Evolutionary conservation across 345 rosid species (phyloP).

Genomic region (Syzygium grande): DNA sequence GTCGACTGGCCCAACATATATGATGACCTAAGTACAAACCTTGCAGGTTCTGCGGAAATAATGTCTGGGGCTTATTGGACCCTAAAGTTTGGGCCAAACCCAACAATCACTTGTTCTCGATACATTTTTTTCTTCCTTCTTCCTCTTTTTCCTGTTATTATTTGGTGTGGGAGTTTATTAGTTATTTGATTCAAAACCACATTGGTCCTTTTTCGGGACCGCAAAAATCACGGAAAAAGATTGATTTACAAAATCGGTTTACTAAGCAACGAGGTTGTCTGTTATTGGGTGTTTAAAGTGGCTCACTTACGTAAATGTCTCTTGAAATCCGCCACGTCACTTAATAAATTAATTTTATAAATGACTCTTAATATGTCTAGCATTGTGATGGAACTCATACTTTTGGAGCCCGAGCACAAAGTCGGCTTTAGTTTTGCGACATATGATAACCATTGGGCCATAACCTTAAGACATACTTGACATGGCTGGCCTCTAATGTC

Average conservation of each 20-base stretch:
- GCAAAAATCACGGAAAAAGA: not conserved
- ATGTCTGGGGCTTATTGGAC: not conserved
- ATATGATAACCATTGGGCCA: not conserved
- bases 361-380: not conserved
- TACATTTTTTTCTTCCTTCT: not conserved
- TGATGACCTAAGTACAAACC: not conserved
- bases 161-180: not conserved
- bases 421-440: not conserved
- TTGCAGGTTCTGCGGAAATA: not conserved
- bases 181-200: not conserved
- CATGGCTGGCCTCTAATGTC: not conserved
- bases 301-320: not conserved
- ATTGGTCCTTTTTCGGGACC: not conserved
- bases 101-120: not conserved
- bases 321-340: accelerated
- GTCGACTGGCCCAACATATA: not conserved
- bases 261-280: not conserved
- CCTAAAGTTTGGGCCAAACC: not conserved
- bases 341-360: not conserved
- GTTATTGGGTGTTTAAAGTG: not conserved
- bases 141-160: not conserved
- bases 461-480: not conserved
- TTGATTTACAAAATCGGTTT: not conserved
- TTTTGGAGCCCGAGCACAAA: not conserved
- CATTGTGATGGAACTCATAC: not conserved